Evolutionary conservation across 2,329 filamentous ascomycete genomes (phyloP).

Genomic region (Raffaelea deltoideospora): DNA sequence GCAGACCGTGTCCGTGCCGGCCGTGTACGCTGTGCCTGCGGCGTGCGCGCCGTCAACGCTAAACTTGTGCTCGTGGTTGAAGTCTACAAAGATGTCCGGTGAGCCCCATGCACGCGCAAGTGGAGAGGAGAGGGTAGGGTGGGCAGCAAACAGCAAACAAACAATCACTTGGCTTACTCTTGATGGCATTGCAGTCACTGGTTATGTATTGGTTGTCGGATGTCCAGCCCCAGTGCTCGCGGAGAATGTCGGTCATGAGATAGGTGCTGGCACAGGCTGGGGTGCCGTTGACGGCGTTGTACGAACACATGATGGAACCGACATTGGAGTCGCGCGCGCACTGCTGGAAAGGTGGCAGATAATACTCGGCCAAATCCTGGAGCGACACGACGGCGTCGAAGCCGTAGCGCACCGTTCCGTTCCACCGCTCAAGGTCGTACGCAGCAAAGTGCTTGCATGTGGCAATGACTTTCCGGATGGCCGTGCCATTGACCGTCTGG

Average conservation of each 20-base stretch:
- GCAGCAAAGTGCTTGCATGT: slow-evolving; percentile 46
- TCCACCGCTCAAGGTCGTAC: slow-evolving; percentile 34
- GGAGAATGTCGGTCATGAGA: slow-evolving; percentile 45
- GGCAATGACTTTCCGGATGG: slow-evolving; percentile 10
- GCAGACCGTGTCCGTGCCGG: slow-evolving; percentile 21
- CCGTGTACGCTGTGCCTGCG: slow-evolving; percentile 17
- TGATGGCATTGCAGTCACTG: slow-evolving; percentile 6
- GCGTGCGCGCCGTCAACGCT: slow-evolving; percentile 8
- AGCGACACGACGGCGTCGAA: slow-evolving; percentile 34
- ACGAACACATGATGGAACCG: slow-evolving; percentile 46
- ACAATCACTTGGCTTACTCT: slow-evolving; percentile 23
- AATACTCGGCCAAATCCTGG: slow-evolving; percentile 55
- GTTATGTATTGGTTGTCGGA: slow-evolving; percentile 35
- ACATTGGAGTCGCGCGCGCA: slow-evolving; percentile 43
- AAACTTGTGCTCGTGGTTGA: slow-evolving; percentile 16
- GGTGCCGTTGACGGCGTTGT: slow-evolving; percentile 48
- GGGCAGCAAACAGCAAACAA: background rate
- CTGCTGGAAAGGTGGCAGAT: slow-evolving; percentile 48
- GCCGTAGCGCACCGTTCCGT: slow-evolving; percentile 15
- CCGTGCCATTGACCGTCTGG: slow-evolving; percentile 3
- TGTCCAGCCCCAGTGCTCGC: slow-evolving; percentile 51
- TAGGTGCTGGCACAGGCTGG: slow-evolving; percentile 47
- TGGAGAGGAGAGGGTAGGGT: background rate
- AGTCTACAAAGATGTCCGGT: no score
- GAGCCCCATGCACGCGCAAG: slow-evolving; percentile 11